Conservation (phyloP, 352 stramenopile genomes). For the Elongisporangium senticosum region DNA sequence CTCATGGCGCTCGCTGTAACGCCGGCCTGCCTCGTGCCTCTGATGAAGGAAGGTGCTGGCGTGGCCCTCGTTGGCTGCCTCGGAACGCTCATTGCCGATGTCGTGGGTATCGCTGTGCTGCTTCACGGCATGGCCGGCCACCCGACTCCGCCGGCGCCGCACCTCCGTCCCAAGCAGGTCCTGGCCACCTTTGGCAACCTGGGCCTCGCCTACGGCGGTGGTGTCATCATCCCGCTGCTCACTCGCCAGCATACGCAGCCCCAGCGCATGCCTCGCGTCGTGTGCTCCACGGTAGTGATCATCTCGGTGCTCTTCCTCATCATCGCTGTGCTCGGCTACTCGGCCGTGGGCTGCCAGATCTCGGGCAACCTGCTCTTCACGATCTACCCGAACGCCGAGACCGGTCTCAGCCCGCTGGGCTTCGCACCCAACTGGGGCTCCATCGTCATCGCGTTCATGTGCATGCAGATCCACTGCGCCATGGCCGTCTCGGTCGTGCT, state of each 20-base stretch:
- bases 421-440: slow-evolving; percentile 34
- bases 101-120: slow-evolving; percentile 37
- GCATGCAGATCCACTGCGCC: slow-evolving; percentile 10
- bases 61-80: slow-evolving; percentile 45
- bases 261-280: slow-evolving; percentile 47
- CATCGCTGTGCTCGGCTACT: slow-evolving; percentile 35
- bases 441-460: slow-evolving; percentile 32
- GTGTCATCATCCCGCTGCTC: slow-evolving; percentile 48
- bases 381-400: slow-evolving; percentile 30
- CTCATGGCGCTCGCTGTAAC: slow-evolving; percentile 48
- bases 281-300: slow-evolving; percentile 40
- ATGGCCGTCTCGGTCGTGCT: slow-evolving; percentile 40
- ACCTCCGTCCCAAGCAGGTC: slow-evolving; percentile 40
- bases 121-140: slow-evolving; percentile 35
- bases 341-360: slow-evolving; percentile 45
- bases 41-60: slow-evolving; percentile 52
- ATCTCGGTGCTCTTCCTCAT: slow-evolving; percentile 46
- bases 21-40: slow-evolving; percentile 49
- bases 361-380: slow-evolving; percentile 46
- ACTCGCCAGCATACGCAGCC: slow-evolving; percentile 59
- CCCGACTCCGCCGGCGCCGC: slow-evolving; percentile 22
- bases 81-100: slow-evolving; percentile 49
- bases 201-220: slow-evolving; percentile 45
- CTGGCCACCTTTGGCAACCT: slow-evolving; percentile 57
- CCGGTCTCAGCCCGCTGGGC: slow-evolving; percentile 26